These are phyloP conservation scores for Eutypella sp. DNA, from an alignment of 2,329 filamentous ascomycete genomes.

Conservation along the genomic window DNA sequence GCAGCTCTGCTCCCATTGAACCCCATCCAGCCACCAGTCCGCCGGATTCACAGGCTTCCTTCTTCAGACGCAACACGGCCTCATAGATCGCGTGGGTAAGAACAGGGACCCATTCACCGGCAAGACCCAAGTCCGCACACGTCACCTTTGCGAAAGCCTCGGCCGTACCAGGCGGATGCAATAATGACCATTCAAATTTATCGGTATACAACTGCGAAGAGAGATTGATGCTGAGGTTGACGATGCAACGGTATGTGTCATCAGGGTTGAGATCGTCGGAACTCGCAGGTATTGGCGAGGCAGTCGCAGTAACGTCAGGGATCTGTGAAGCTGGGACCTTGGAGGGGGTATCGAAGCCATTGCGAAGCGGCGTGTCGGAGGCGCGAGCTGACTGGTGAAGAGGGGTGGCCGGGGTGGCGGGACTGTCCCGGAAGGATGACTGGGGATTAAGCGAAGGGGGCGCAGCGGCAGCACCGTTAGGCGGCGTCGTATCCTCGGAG, in stretches of 20 bases:
- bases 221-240: constrained; percentile 86
- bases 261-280: constrained; percentile 80
- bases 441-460: constrained; percentile 13
- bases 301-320: constrained; percentile 63
- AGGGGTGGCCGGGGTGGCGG: constrained; percentile 37
- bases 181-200: constrained; percentile 95
- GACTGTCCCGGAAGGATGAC: constrained; percentile 29
- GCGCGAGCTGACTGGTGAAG: constrained; percentile 39
- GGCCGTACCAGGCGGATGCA: constrained; percentile 86
- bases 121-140: constrained; percentile 83
- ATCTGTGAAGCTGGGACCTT: constrained; percentile 39
- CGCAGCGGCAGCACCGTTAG: constrained; percentile 12
- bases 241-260: constrained; percentile 90
- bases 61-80: constrained; percentile 85
- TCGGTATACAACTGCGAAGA: constrained; percentile 90
- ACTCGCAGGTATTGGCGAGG: constrained; percentile 57
- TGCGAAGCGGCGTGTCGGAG: constrained; percentile 53
- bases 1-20: constrained; percentile 65
- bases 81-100: constrained; percentile 98
- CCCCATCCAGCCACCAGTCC: constrained; percentile 74
- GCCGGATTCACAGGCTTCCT: constrained; percentile 90
- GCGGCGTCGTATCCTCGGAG: constrained; percentile 31
- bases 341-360: constrained; percentile 47
- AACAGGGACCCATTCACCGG: constrained; percentile 88
- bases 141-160: constrained; percentile 91